Conservation (phyloP, 2,329 filamentous ascomycete genomes). For the Ophiocordyceps camponoti-floridani region DNA sequence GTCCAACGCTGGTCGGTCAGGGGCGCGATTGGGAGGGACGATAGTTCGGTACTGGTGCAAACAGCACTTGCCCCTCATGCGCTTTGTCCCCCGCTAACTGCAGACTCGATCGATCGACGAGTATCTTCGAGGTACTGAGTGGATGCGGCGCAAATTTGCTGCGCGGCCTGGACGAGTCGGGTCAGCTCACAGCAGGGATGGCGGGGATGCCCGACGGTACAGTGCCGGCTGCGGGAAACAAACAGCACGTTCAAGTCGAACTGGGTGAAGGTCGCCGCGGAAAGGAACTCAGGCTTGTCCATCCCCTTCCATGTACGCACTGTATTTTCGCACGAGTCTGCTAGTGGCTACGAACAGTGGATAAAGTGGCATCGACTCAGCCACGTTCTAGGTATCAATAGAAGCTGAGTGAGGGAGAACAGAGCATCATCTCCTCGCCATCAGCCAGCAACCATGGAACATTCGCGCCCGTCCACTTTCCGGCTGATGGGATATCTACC, state of each 20-base stretch:
- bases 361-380: constrained; percentile 1
- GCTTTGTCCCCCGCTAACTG: not conserved
- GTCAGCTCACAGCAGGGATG: not conserved
- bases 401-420: no score
- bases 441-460: no score
- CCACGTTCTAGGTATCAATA: not conserved
- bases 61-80: not conserved
- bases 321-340: not conserved
- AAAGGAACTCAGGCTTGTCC: no score
- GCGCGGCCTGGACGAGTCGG: not conserved
- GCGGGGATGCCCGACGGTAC: not conserved
- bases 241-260: no score
- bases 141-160: not conserved
- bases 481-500: no score
- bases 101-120: not conserved
- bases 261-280: no score
- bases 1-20: no score
- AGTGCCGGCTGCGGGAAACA: not conserved
- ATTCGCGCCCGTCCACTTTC: no score
- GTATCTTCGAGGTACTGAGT: not conserved
- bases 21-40: no score
- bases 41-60: not conserved
- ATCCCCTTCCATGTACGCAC: not conserved
- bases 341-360: not conserved
- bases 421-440: no score